phyloP scores from a whole-genome alignment of 202 grass and related monocot species.

The Dendrocalamus latiflorus region DNA sequence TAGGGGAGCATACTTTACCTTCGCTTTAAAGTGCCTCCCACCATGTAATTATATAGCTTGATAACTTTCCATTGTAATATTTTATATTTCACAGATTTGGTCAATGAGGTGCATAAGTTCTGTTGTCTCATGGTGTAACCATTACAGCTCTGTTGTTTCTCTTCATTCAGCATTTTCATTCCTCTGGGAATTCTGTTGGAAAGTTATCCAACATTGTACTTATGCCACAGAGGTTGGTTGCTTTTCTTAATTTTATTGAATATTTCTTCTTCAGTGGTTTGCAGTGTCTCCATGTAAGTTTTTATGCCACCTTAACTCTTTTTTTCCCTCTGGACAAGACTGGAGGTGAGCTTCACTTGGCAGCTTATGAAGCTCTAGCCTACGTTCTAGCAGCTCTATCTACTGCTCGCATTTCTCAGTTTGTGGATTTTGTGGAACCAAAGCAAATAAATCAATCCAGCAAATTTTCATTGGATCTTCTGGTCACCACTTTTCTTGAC shows the following conservation, averaged over 20 bases:
- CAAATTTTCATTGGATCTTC: slow-evolving; percentile 54
- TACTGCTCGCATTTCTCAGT: slow-evolving; percentile 22
- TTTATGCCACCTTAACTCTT: slow-evolving; percentile 13
- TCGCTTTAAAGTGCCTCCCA: neutral
- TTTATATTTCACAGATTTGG: slow-evolving; percentile 58
- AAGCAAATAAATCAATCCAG: slow-evolving; percentile 28
- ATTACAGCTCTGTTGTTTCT: slow-evolving; percentile 35
- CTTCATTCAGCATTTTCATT: slow-evolving; percentile 58
- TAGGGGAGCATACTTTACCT: slow-evolving; percentile 12
- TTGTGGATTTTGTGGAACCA: slow-evolving; percentile 41
- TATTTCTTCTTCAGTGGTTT: neutral
- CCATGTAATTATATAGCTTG: slow-evolving; percentile 12
- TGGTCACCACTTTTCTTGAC: slow-evolving; percentile 50
- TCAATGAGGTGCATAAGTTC: slow-evolving; percentile 59
- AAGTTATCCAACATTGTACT: slow-evolving; percentile 61
- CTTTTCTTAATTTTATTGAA: slow-evolving; percentile 21
- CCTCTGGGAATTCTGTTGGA: slow-evolving; percentile 76
- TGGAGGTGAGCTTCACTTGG: slow-evolving; percentile 80
- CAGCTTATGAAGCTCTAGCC: slow-evolving; percentile 75
- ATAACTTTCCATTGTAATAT: slow-evolving; percentile 16
- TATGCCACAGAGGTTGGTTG: slow-evolving; percentile 56
- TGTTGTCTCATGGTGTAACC: slow-evolving; percentile 62
- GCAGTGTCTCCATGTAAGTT: slow-evolving; percentile 22
- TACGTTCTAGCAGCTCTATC: slow-evolving; percentile 59
- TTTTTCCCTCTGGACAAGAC: slow-evolving; percentile 39